Evolutionary conservation across 2,329 filamentous ascomycete species (phyloP), one percentile per base, ranked within the genome.

Genomic region (Ceratocystis alfenasii): DNA sequence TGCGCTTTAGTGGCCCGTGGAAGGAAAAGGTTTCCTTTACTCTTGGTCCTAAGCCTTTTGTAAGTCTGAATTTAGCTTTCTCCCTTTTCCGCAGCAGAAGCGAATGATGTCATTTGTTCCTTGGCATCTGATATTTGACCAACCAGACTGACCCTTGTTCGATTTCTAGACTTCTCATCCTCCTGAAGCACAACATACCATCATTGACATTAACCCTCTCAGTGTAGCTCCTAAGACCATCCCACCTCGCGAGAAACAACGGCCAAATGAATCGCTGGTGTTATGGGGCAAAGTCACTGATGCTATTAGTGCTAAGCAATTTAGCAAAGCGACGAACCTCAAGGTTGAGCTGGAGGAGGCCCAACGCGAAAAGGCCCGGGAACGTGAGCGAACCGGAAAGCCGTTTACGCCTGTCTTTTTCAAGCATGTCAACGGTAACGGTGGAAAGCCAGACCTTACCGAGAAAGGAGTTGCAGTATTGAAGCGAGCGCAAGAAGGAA

Each of bases 261-360:
- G 95, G 1, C 83, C 88, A 65, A 94, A 99, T 74, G 94, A 99
- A 76, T 95, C 89, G 1, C 83, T 94, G 69, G 86, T 83, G 66
- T 88, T 96, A 73, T 99, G 94, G 94, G 82, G 85, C 44, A 84
- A 83, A 28, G 93, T 99, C 57, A 97, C 94, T 20, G 81, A 89
- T 64, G 90, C 92, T 45, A 97, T 99, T 72, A 75, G 83, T 25
- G 78, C 85, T 68, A 95, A 92, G 76, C 90, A 95, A 73, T 99
- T 86, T 75, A 83, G 82, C 53, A 85, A 88, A 69, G 94, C 94
- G 6, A 99, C 94, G 25, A 84, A 83, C 22, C 78, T 94, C 69
- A 99, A 99, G 78, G 85, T 90, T 68, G 90, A 95, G 71, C 83
- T 99, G 10, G 94, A 99, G 75, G 94, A 99, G 75, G 81, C 81